Percentiles rank a stretch among this genome's conserved stretches.
These are phyloP conservation scores for Botrytis medusae DNA, from an alignment of 2,329 filamentous ascomycete genomes.

Conservation along the genomic window DNA sequence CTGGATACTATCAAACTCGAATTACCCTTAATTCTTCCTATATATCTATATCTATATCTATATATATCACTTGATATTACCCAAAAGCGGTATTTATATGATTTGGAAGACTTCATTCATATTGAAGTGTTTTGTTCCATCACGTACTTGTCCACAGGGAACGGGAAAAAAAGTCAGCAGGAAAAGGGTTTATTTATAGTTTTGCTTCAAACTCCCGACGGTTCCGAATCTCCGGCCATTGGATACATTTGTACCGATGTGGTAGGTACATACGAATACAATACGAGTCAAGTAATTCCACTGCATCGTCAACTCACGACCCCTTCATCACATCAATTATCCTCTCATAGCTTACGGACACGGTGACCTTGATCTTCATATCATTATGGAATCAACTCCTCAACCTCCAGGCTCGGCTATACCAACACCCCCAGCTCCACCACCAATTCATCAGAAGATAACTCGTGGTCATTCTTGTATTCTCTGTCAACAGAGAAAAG, in stretches of 20 bases:
- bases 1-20: too few relatives aligned
- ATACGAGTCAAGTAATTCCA: not conserved
- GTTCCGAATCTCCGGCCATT: not conserved
- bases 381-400: conserved; percentile 18
- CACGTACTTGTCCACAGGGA: not conserved
- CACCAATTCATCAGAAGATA: conserved; percentile 25
- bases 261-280: not conserved
- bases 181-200: not conserved
- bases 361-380: too few relatives aligned
- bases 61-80: not conserved
- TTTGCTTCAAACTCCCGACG: not conserved
- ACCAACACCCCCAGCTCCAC: conserved; percentile 3
- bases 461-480: conserved; percentile 34
- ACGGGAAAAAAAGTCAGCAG: not conserved
- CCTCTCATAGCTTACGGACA: not conserved
- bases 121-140: not conserved
- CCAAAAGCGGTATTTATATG: not conserved
- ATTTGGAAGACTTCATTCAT: not conserved
- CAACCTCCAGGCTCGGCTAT: not conserved
- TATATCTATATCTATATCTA: too few relatives aligned
- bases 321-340: conserved; percentile 40
- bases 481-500: conserved; percentile 39
- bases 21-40: not conserved
- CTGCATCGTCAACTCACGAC: not conserved
- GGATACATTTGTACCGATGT: not conserved